Percentiles rank a stretch among this genome's conserved stretches.
These are phyloP conservation scores for Viola pubescens DNA, from an alignment of 441 rosid genomes.

Conservation along the genomic window DNA sequence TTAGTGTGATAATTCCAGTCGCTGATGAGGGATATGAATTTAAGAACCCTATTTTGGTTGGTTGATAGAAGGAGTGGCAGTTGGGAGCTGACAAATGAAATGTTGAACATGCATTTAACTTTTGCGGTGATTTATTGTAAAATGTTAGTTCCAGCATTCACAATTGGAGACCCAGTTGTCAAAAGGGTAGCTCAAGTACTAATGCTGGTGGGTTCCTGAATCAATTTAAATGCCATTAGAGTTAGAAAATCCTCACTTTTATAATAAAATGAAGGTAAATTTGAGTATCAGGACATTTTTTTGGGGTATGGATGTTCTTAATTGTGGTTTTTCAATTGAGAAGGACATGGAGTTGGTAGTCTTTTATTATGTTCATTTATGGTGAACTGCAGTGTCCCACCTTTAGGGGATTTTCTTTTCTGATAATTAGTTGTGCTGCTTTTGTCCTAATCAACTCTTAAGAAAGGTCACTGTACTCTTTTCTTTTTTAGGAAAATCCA, in stretches of 20 bases:
- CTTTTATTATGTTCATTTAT: neutral
- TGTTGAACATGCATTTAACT: too few species aligned
- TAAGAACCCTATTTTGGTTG: neutral
- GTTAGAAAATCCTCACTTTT: neutral
- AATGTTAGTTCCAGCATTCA: neutral
- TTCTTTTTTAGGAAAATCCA: too few species aligned
- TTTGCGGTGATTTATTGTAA: neutral
- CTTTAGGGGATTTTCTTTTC: neutral
- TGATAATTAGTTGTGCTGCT: neutral
- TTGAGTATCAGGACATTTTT: neutral
- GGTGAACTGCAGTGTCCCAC: neutral
- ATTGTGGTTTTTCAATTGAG: neutral
- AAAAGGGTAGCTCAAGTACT: constrained; percentile 3
- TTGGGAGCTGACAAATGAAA: neutral
- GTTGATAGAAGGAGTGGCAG: neutral
- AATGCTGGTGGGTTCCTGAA: constrained; percentile 2
- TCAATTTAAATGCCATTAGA: neutral
- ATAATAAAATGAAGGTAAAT: neutral
- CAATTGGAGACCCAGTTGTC: neutral
- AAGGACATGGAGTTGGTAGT: neutral
- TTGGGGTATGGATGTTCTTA: neutral
- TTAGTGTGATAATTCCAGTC: too few species aligned
- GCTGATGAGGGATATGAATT: neutral
- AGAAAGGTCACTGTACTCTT: too few species aligned
- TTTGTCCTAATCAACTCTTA: neutral